A percentile compares a stretch with the other conserved stretches of the same genome.
These are phyloP conservation scores for Dictyostelium discoideum DNA, from an alignment of 78 protist species.

Conservation along the genomic window DNA sequence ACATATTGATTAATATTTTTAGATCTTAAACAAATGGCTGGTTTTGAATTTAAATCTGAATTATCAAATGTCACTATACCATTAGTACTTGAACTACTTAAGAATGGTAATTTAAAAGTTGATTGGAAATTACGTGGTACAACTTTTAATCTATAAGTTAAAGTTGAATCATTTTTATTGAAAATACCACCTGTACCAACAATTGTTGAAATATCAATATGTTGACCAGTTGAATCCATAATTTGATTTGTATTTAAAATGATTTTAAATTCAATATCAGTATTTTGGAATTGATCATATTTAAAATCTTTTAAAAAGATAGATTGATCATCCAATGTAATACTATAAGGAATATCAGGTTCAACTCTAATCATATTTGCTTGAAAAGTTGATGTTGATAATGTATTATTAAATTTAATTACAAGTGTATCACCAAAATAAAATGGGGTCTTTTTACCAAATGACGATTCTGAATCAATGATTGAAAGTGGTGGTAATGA, in stretches of 20 bases:
- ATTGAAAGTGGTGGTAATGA: background rate
- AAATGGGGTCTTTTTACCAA: slow-evolving; percentile 3
- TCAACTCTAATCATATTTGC: background rate
- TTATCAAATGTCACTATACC: slow-evolving; percentile 11
- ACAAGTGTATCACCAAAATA: background rate
- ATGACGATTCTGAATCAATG: background rate
- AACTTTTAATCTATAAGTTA: background rate
- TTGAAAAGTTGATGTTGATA: background rate
- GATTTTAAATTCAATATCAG: slow-evolving; percentile 15
- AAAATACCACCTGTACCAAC: background rate
- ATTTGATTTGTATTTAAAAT: slow-evolving; percentile 2
- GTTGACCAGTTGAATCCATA: background rate
- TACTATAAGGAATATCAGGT: slow-evolving; percentile 35
- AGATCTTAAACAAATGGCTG: slow-evolving; percentile 12
- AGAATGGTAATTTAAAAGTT: background rate
- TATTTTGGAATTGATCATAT: background rate
- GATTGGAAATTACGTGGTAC: slow-evolving; percentile 14
- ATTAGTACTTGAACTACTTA: background rate
- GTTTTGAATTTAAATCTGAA: background rate
- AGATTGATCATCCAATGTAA: background rate
- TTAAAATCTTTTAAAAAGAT: background rate
- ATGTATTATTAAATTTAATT: background rate
- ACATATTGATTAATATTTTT: slow-evolving; percentile 44
- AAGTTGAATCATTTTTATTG: background rate
- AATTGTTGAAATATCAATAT: background rate